phyloP scores from a whole-genome alignment of 768 basidiomycete species.

The Tephrocybe rancida region DNA sequence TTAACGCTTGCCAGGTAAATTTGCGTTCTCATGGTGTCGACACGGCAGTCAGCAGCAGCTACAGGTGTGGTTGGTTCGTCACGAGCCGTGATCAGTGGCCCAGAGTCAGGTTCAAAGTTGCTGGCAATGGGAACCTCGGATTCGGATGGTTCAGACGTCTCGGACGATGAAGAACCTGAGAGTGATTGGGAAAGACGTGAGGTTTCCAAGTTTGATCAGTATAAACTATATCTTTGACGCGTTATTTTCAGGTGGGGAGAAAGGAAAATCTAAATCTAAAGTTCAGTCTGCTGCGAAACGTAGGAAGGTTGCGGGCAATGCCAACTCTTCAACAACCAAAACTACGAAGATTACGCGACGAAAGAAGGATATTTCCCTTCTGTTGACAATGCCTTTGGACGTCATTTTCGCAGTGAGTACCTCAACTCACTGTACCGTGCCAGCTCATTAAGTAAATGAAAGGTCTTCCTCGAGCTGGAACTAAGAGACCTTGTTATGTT shows the following conservation, averaged over 20 bases:
- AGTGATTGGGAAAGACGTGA: constrained; percentile 2
- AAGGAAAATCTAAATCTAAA: not conserved
- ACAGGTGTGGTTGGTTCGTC: no score
- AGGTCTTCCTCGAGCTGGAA: constrained; percentile 27
- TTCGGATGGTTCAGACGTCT: not conserved
- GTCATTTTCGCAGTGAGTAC: constrained; percentile 24
- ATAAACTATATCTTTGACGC: not conserved
- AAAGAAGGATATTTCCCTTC: constrained; percentile 2
- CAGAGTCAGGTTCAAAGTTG: no score
- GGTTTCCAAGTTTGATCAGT: not conserved
- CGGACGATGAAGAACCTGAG: not conserved
- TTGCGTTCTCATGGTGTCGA: not conserved
- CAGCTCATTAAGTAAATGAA: not conserved
- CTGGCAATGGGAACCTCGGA: not conserved
- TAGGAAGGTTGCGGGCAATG: not conserved
- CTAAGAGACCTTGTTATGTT: constrained; percentile 28
- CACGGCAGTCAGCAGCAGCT: not conserved
- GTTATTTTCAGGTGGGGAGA: not conserved
- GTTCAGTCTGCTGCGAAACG: not conserved
- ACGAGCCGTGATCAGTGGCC: not conserved
- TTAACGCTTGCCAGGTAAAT: no score
- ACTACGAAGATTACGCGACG: not conserved
- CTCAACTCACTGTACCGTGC: no score
- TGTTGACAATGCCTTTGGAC: constrained; percentile 29
- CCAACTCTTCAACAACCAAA: not conserved